Conservation (phyloP, 176 grass and related monocot species). For the Chloris gayana region DNA sequence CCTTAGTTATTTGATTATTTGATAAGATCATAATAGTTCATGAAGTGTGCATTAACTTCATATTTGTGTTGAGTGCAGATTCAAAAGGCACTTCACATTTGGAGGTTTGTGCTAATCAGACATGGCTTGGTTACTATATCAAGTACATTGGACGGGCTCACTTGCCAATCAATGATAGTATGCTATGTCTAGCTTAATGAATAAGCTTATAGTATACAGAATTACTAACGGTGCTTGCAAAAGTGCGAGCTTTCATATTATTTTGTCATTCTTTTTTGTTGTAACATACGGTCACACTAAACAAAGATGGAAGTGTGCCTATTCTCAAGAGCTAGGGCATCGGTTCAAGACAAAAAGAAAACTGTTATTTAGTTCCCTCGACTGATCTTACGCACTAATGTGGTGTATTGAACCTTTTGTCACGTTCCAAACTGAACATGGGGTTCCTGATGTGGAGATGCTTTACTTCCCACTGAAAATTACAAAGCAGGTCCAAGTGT, state of each 20-base stretch:
- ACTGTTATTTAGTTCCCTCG: no score
- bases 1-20: constrained; percentile 3
- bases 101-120: constrained; percentile 77
- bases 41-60: not conserved
- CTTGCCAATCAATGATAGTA: constrained; percentile 49
- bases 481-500: no score
- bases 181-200: not conserved
- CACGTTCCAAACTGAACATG: no score
- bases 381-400: no score
- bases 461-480: no score
- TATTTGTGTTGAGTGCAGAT: constrained; percentile 47
- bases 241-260: constrained; percentile 6
- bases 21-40: not conserved
- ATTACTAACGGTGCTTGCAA: constrained; percentile 5
- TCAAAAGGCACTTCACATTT: constrained; percentile 74
- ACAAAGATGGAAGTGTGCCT: not conserved
- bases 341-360: not conserved
- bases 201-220: not conserved
- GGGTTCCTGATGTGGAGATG: no score
- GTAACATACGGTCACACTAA: not conserved
- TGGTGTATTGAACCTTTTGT: no score
- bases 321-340: not conserved
- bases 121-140: constrained; percentile 92
- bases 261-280: not conserved
- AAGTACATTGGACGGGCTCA: constrained; percentile 73